Conservation (phyloP, 106 monocot species). For the Gastrodia elata region DNA sequence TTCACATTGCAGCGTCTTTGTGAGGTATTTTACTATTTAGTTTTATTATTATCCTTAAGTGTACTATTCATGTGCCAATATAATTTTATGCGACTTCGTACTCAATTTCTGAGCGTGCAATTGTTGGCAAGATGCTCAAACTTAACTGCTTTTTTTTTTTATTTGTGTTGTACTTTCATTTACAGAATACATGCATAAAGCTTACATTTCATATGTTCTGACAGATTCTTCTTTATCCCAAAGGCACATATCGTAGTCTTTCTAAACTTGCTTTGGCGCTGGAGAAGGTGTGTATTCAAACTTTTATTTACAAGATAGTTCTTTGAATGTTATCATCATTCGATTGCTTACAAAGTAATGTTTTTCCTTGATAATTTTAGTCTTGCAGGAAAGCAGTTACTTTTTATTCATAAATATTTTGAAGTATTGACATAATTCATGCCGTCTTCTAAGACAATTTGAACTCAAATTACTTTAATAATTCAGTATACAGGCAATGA, state of each 20-base stretch:
- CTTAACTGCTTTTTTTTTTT: not conserved
- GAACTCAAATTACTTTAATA: too few relatives aligned
- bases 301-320: not conserved
- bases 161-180: constrained; percentile 1
- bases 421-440: too few relatives aligned
- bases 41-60: not conserved
- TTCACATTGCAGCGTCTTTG: constrained; percentile 94
- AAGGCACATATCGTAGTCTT: constrained; percentile 57
- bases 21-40: constrained; percentile 44
- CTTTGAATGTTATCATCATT: not conserved
- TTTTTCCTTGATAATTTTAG: not conserved
- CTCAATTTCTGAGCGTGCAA: not conserved
- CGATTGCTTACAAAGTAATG: not conserved
- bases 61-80: not conserved
- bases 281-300: constrained; percentile 53
- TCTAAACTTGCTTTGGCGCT: constrained; percentile 85
- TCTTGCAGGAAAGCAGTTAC: not conserved
- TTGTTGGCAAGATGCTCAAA: not conserved
- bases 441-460: too few relatives aligned
- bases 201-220: constrained; percentile 8
- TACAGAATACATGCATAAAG: not conserved
- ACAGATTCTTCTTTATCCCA: constrained; percentile 83
- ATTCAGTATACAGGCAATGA: too few relatives aligned
- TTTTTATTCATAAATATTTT: too few relatives aligned
- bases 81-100: not conserved